Percentiles rank a stretch among this genome's conserved stretches.
Conservation (phyloP, 306 rosid species). For the Quercus cerris region DNA sequence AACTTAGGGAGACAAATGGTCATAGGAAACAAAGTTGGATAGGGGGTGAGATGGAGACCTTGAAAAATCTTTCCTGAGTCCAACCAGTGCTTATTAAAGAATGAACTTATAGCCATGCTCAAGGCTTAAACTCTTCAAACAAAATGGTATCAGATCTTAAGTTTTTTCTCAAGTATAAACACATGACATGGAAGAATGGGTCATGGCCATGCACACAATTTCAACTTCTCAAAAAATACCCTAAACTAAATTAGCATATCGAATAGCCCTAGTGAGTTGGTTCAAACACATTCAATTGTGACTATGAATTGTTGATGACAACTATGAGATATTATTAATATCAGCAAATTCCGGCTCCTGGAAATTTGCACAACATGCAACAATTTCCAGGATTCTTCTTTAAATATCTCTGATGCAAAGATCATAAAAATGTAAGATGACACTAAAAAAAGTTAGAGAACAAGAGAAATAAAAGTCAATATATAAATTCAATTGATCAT, state of each 20-base stretch:
- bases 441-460: not conserved
- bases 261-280: no score
- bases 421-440: not conserved
- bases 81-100: not conserved
- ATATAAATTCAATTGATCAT: not conserved
- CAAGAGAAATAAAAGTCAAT: not conserved
- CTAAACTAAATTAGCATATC: no score
- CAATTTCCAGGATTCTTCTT: not conserved
- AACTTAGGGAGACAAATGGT: no score
- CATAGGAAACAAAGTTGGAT: no score
- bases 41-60: not conserved
- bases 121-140: not conserved
- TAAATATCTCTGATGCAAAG: not conserved
- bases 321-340: not conserved
- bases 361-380: not conserved
- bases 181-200: no score
- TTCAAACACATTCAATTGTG: no score
- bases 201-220: no score
- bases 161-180: not conserved
- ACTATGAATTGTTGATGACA: not conserved
- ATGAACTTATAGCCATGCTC: not conserved
- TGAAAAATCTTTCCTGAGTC: not conserved
- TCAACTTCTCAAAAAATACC: no score
- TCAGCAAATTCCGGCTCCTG: not conserved
- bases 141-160: not conserved